A percentile compares a stretch with the other conserved stretches of the same genome.
Conservation (phyloP, 139 green algal genomes). For the Astrephomene gubernaculifera region DNA sequence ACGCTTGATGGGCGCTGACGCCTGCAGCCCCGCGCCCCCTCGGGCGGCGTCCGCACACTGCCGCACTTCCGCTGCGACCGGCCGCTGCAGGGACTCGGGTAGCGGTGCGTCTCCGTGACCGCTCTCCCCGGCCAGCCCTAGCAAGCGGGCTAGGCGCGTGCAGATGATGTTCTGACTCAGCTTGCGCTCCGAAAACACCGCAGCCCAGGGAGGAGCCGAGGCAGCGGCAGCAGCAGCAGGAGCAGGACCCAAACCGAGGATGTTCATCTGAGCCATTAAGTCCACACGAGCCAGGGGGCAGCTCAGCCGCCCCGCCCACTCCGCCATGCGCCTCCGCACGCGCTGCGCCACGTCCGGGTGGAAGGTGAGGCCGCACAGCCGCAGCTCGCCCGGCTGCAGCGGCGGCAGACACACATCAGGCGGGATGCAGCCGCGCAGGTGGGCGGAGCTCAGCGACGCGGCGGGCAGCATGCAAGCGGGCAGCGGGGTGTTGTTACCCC, state of each 20-base stretch:
- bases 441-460: no score
- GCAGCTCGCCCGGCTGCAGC: background rate
- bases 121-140: background rate
- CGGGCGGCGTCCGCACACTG: background rate
- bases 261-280: background rate
- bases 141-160: background rate
- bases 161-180: background rate
- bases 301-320: background rate
- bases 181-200: background rate
- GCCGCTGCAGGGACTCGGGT: background rate
- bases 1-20: background rate
- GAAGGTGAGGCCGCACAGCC: conserved; percentile 14
- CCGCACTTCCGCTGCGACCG: background rate
- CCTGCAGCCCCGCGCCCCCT: background rate
- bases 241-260: background rate
- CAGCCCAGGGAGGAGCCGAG: background rate
- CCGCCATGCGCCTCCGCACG: background rate
- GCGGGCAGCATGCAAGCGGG: background rate
- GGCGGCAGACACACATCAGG: background rate
- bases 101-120: background rate
- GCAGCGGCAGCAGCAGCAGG: background rate
- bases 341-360: background rate
- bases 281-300: background rate
- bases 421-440: background rate
- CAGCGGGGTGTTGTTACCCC: background rate